These are phyloP conservation scores for Coleophoma cylindrospora DNA, from an alignment of 2,329 filamentous ascomycete genomes.

Conservation along the genomic window DNA sequence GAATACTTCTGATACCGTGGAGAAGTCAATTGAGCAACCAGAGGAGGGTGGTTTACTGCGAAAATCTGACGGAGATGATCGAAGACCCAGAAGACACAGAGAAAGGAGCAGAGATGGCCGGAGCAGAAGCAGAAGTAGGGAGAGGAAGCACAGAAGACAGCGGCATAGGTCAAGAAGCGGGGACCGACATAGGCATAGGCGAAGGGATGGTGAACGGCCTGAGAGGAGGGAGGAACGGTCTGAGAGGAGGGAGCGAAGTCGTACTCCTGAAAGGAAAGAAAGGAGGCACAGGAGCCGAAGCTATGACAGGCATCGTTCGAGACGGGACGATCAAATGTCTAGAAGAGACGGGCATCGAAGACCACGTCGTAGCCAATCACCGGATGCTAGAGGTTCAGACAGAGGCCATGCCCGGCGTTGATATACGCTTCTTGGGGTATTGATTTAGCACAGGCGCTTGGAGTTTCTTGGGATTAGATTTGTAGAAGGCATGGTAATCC, in stretches of 20 bases:
- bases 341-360: slow-evolving; percentile 8
- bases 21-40: slow-evolving; percentile 3
- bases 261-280: slow-evolving; percentile 18
- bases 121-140: slow-evolving; percentile 19
- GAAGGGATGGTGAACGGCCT: slow-evolving; percentile 13
- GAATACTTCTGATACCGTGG: slow-evolving; percentile 7
- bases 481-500: too few relatives aligned
- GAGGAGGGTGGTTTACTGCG: slow-evolving; percentile 15
- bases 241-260: slow-evolving; percentile 15
- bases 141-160: slow-evolving; percentile 22
- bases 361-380: slow-evolving; percentile 8
- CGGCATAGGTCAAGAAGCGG: slow-evolving; percentile 22
- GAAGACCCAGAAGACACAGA: slow-evolving; percentile 10
- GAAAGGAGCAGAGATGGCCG: slow-evolving; percentile 25
- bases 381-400: slow-evolving; percentile 2
- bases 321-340: slow-evolving; percentile 17
- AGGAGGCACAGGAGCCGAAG: slow-evolving; percentile 21
- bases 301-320: slow-evolving; percentile 20
- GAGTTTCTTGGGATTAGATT: background rate
- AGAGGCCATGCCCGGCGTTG: slow-evolving; percentile 10
- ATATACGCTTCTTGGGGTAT: background rate
- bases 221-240: slow-evolving; percentile 4
- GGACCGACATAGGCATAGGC: slow-evolving; percentile 16
- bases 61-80: slow-evolving; percentile 1
- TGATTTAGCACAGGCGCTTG: background rate